Percentiles rank a stretch among this genome's conserved stretches.
Conservation (phyloP, 257 asterid genomes). For the Ajuga chamaepitys region DNA sequence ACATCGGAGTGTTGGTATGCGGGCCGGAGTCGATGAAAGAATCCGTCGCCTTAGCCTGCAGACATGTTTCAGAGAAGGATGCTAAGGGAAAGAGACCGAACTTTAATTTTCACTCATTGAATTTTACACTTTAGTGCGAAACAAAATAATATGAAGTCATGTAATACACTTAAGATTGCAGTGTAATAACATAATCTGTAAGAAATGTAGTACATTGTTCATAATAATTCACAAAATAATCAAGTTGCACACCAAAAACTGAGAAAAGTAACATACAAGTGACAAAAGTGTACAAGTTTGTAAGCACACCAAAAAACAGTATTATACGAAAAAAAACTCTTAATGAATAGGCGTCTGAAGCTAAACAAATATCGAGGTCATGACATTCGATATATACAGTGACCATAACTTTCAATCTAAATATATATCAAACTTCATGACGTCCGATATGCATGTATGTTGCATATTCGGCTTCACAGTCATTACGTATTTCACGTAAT, state of each 20-base stretch:
- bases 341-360: no score
- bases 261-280: conserved; percentile 12
- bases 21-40: conserved; percentile 79
- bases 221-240: not conserved
- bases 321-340: not conserved
- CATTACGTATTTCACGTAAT: no score
- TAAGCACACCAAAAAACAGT: not conserved
- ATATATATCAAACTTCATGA: no score
- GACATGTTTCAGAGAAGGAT: conserved; percentile 16
- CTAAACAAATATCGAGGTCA: no score
- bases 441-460: no score
- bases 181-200: not conserved
- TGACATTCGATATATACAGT: no score
- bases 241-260: conserved; percentile 11
- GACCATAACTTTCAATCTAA: no score
- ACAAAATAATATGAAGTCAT: not conserved
- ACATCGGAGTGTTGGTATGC: conserved; percentile 64
- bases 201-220: conserved; percentile 1
- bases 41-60: conserved; percentile 53
- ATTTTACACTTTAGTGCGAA: conserved; percentile 48
- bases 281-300: not conserved
- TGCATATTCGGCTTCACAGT: no score
- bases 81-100: conserved; percentile 28
- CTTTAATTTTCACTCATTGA: conserved; percentile 68
- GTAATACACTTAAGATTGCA: not conserved